Evolutionary conservation across 306 rosid species (phyloP).

Genomic region (Herpetospermum pedunculosum): DNA sequence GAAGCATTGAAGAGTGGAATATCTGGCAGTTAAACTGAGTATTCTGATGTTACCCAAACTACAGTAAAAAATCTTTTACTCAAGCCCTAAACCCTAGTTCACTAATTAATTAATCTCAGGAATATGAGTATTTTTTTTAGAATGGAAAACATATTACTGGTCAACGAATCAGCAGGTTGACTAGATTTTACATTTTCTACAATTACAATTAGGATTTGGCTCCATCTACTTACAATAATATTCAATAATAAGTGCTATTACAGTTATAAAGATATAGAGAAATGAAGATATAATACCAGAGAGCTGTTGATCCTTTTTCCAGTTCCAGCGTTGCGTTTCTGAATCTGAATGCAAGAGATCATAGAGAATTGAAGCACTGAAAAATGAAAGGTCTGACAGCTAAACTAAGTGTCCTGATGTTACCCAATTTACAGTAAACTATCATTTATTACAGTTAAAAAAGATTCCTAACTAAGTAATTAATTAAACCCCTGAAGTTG

Average conservation of each 20-base stretch:
- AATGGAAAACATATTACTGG: not conserved
- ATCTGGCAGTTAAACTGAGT: not conserved
- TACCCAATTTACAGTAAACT: not conserved
- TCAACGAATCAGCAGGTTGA: not conserved
- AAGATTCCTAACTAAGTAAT: not conserved
- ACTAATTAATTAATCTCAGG: not conserved
- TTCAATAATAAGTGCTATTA: not conserved
- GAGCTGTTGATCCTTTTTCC: constrained; percentile 5
- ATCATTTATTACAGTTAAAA: not conserved
- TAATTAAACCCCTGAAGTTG: not conserved
- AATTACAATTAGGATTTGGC: not conserved
- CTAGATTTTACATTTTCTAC: not conserved
- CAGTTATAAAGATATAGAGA: not conserved
- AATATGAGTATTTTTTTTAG: not conserved
- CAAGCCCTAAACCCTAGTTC: not conserved
- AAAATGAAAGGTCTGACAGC: not conserved
- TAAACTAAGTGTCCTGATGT: not conserved
- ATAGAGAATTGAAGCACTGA: not conserved
- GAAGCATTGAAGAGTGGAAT: not conserved
- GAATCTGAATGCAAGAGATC: constrained; percentile 4
- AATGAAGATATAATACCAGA: constrained; percentile 7
- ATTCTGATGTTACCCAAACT: not conserved
- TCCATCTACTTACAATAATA: not conserved
- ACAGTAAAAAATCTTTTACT: not conserved
- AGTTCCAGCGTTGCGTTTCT: constrained; percentile 1